Evolutionary conservation across 495 filamentous ascomycete genomes (phyloP), one percentile per base, ranked within the genome.

Genomic region (Diplogelasinospora grovesii): DNA sequence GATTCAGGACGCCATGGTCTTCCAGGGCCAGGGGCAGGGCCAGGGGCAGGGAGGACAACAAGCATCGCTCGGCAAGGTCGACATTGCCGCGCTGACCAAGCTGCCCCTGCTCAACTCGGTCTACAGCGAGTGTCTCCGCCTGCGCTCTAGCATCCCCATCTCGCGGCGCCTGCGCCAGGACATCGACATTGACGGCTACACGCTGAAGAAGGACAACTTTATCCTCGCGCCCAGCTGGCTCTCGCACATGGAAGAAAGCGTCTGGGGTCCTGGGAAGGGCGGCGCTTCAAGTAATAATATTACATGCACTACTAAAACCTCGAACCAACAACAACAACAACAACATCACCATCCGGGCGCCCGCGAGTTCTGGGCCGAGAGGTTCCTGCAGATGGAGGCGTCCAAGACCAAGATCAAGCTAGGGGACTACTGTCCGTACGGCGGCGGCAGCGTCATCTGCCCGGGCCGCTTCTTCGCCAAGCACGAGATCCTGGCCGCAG

Each of bases 391-490:
- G 16, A 32, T 5, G 16, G 29, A 32, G 5, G 29, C 29, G 5
- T 8, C 29, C 5, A 15, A 15, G 10, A 32, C 10, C 29, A 32
- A 9, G 8, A 6, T 32, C 10, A 32, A 32, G 6, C 10, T 15
- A 15, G 29, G 29, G 5, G 16, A 32, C 10, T 32, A 32, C 16
- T 32, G n/a, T 15, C 29, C 29, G 6, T 32, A 32, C n/a, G 29
- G 29, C 16, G 29, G 29, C 29, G 29, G 29, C 10, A n/a, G 10
- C 5, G 29, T 15, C 29, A 32, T 32, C 10, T 32, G 29, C 16
- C 29, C 29, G 29, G 29, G 29, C 16, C 29, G 29, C 10, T n/a
- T n/a, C 29, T 32, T n/a, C 29, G 29, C 29, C 5, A 32, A 32
- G 16, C 29, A 32, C 6, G 29, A 32, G 29, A 32, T 32, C 29